Evolutionary conservation across 2,329 filamentous ascomycete genomes (phyloP), one percentile per base, ranked within the genome.

Genomic region (Penicillium sp.): DNA sequence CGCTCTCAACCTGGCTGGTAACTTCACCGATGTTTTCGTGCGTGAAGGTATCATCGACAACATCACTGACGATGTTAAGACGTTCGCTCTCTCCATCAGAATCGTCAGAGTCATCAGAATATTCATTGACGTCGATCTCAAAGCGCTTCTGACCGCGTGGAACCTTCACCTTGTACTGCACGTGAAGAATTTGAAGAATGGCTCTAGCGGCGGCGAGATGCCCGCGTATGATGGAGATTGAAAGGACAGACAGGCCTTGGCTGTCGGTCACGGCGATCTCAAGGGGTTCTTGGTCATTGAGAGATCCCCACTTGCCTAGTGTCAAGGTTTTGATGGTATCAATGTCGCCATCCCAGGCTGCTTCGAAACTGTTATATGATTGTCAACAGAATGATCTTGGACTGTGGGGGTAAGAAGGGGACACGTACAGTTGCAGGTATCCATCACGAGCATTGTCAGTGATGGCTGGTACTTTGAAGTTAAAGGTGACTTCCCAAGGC

Each of bases 1-100:
- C 73, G 54, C 88, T 89, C 67, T 89, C 86, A 56, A 91, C 87
- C 53, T 87, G 80, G 66, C 82, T 86, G 0, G 83, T 84, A 4
- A 88, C 78, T 60, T 89, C 82, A 0, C 88, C 88, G 55, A 94
- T 80, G 62, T 90, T 85, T 16, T 94, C 88, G 50, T 93, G 82
- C 0, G 90, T 94, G 68, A 89, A 90, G 35, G 82, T 78, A 12
- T 87, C 83, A 61, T 88, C 82, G 28, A 90, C 75, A 38, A 86
- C 77, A 56, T 87, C 81, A 74, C 73, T 63, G 6, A 68, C 59
- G 12, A 79, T 66, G 25, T 71, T 61, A 10, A 74, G 55, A 5
- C 43, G 19, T 8, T 59, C 59, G 26, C 50, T 46, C n/a, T 60
- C 61, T 33, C 60, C 22, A 16, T 57, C 75, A 37, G 68, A 65